Evolutionary conservation across 495 filamentous ascomycete genomes (phyloP).

Genomic region (Poronia punctata): DNA sequence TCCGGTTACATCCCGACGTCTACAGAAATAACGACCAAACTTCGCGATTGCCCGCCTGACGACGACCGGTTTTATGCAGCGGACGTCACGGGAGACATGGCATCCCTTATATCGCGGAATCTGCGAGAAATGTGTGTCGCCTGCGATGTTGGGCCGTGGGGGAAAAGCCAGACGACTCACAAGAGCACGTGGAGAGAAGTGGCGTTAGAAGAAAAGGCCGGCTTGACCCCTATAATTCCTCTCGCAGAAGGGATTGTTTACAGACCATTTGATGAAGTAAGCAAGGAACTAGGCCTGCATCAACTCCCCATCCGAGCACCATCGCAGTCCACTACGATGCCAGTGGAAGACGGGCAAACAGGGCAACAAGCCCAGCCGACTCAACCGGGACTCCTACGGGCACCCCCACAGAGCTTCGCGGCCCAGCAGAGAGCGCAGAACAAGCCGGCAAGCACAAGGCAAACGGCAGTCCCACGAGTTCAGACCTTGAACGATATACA

Average conservation of each 20-base stretch:
- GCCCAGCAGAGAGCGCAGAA: conserved; percentile 49
- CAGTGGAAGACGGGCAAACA: conserved; percentile 29
- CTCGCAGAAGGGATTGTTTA: conserved; percentile 64
- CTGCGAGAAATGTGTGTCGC: conserved; percentile 35
- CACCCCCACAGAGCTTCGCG: conserved; percentile 49
- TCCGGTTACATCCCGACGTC: conserved; percentile 49
- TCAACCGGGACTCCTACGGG: conserved; percentile 31
- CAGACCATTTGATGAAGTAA: conserved; percentile 43
- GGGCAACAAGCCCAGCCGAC: conserved; percentile 18
- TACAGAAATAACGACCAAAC: conserved; percentile 42
- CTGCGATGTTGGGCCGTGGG: conserved; percentile 47
- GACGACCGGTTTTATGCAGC: conserved; percentile 34
- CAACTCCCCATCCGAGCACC: conserved; percentile 18
- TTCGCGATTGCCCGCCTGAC: conserved; percentile 43
- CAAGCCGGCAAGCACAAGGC: conserved; percentile 27
- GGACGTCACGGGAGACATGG: conserved; percentile 18
- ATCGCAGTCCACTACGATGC: conserved; percentile 12
- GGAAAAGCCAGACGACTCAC: conserved; percentile 33
- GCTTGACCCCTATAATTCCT: conserved; percentile 62
- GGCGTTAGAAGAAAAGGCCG: conserved; percentile 61
- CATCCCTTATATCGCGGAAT: conserved; percentile 26
- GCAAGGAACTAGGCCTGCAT: conserved; percentile 20
- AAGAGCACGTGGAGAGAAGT: conserved; percentile 62
- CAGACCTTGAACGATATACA: conserved; percentile 17
- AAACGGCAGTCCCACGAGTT: conserved; percentile 13